Percentiles rank a stretch among this genome's conserved stretches.
phyloP scores from a whole-genome alignment of 768 basidiomycete species.

The Chalciporus piperatus region DNA sequence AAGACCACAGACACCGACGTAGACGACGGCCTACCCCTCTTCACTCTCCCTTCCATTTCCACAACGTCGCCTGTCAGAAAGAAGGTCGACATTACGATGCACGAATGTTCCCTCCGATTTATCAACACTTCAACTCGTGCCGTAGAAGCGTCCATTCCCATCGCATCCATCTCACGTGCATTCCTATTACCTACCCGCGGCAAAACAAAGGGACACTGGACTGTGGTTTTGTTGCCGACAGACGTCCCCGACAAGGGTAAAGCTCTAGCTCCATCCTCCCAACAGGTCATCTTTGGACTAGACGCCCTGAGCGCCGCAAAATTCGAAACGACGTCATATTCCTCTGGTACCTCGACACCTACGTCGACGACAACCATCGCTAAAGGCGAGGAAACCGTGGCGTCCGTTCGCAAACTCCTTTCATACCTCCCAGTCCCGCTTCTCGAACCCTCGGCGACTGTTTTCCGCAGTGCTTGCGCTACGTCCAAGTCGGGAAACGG shows the following conservation, averaged over 20 bases:
- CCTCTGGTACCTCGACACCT: constrained; percentile 15
- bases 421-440: constrained; percentile 42
- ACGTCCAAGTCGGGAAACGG: constrained; percentile 35
- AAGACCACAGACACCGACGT: constrained; percentile 18
- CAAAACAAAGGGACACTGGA: constrained; percentile 71
- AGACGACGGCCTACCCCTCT: constrained; percentile 46
- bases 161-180: constrained; percentile 51
- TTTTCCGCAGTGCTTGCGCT: constrained; percentile 56
- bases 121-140: constrained; percentile 47
- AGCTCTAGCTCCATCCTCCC: constrained; percentile 34
- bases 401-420: constrained; percentile 51
- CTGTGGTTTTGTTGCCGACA: constrained; percentile 57
- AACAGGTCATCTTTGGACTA: constrained; percentile 68
- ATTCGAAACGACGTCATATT: constrained; percentile 44
- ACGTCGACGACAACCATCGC: constrained; percentile 33
- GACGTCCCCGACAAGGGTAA: constrained; percentile 50
- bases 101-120: constrained; percentile 50
- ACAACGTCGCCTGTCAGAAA: constrained; percentile 73
- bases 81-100: constrained; percentile 65
- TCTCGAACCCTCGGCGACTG: constrained; percentile 45
- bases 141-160: constrained; percentile 49
- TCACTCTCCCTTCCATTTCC: constrained; percentile 63
- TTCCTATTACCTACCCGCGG: constrained; percentile 76
- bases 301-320: constrained; percentile 52
- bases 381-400: constrained; percentile 55